A percentile compares a stretch with the other conserved stretches of the same genome.
phyloP scores from a whole-genome alignment of 2,329 filamentous ascomycete genomes.

The Colletotrichum sp. region DNA sequence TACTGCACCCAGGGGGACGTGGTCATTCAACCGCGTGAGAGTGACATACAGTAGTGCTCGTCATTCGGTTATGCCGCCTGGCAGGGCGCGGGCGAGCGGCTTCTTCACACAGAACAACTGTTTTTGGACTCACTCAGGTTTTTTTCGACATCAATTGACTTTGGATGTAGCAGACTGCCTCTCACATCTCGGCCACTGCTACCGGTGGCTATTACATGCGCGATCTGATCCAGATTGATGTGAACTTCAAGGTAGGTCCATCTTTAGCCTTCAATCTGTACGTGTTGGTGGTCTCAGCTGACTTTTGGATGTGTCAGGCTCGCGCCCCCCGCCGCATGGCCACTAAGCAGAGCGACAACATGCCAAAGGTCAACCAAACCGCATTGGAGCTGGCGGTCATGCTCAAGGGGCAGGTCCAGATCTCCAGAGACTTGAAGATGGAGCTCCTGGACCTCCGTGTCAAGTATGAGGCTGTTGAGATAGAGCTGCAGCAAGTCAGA shows the following conservation, averaged over 20 bases:
- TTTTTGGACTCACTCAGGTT: not conserved
- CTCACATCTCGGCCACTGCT: not conserved
- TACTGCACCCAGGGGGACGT: not conserved
- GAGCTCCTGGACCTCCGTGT: not conserved
- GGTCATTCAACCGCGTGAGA: not conserved
- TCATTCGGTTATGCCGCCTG: not conserved
- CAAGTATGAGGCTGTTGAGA: not conserved
- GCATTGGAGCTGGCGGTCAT: not conserved
- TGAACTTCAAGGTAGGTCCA: not conserved
- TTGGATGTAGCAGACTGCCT: not conserved
- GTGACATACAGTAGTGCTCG: not conserved
- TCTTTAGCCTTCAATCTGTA: not conserved
- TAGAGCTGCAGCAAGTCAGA: not conserved
- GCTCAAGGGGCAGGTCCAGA: not conserved
- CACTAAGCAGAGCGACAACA: rapidly evolving
- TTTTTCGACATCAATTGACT: not conserved
- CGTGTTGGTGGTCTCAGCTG: not conserved
- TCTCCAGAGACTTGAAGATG: rapidly evolving
- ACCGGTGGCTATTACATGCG: not conserved
- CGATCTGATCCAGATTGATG: not conserved
- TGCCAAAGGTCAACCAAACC: not conserved
- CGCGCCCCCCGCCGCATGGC: rapidly evolving
- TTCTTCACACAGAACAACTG: not conserved
- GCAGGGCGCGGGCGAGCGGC: not conserved
- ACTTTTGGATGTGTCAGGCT: not conserved